Percentiles rank a stretch among this genome's conserved stretches.
phyloP scores from a whole-genome alignment of 371 early-diverging fungal genomes.

The Mortierella sp. region DNA sequence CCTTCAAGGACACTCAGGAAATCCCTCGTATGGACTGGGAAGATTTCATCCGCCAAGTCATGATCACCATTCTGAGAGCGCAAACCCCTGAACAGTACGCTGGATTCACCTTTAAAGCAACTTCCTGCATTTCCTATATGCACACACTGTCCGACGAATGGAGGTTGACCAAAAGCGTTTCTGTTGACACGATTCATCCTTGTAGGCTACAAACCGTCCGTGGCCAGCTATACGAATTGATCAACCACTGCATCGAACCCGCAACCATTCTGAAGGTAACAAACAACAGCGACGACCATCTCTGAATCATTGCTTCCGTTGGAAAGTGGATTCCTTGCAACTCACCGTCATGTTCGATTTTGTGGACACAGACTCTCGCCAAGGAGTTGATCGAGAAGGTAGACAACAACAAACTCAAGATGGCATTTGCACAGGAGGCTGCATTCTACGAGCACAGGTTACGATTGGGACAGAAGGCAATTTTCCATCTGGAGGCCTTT shows the following conservation, averaged over 20 bases:
- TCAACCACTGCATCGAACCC: slow-evolving; percentile 92
- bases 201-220: slow-evolving; percentile 79
- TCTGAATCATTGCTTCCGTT: no score
- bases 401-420: slow-evolving; percentile 69
- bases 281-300: no score
- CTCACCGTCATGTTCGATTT: no score
- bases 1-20: slow-evolving; percentile 66
- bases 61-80: slow-evolving; percentile 72
- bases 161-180: no score
- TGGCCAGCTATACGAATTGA: slow-evolving; percentile 84
- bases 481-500: slow-evolving; percentile 99
- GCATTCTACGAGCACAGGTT: slow-evolving; percentile 91
- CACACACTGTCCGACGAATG: no score
- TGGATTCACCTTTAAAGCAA: not conserved
- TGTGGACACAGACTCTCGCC: slow-evolving; percentile 69
- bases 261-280: slow-evolving; percentile 80
- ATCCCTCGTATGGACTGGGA: slow-evolving; percentile 93
- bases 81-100: slow-evolving; percentile 76
- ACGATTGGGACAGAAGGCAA: slow-evolving; percentile 88
- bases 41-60: slow-evolving; percentile 75
- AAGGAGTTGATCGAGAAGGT: slow-evolving; percentile 75
- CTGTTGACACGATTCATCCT: no score
- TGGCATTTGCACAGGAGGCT: slow-evolving; percentile 77
- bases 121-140: not conserved
- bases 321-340: no score